A percentile compares a stretch with the other conserved stretches of the same genome.
phyloP scores from a whole-genome alignment of 23 red algal species.

The Agarophyton chilense region DNA sequence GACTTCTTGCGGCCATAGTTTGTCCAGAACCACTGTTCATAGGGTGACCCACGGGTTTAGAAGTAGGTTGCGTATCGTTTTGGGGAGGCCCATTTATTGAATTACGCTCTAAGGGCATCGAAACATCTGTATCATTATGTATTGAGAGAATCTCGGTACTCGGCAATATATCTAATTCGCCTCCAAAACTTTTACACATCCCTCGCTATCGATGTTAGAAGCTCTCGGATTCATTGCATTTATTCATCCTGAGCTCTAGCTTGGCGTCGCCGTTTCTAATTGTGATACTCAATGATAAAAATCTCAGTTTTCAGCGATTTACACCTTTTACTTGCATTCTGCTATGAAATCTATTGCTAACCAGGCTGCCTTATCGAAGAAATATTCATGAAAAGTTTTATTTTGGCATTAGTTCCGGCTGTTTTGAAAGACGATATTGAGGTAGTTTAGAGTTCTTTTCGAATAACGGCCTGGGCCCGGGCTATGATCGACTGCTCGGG shows the following conservation, averaged over 20 bases:
- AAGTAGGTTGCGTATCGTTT: too few species aligned
- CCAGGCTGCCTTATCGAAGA: slow-evolving; percentile 93
- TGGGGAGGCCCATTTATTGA: too few species aligned
- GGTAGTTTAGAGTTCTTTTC: slow-evolving; percentile 90
- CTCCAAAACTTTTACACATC: slow-evolving; percentile 90
- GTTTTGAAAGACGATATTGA: slow-evolving; percentile 86
- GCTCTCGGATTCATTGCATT: slow-evolving; percentile 40
- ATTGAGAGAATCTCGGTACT: slow-evolving; percentile 14
- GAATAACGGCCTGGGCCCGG: slow-evolving; percentile 79
- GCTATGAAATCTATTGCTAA: slow-evolving; percentile 88
- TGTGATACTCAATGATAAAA: slow-evolving; percentile 35
- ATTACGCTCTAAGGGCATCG: too few species aligned
- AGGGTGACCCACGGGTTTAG: too few species aligned
- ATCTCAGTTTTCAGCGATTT: slow-evolving; percentile 59
- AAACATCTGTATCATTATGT: too few species aligned
- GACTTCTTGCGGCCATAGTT: too few species aligned
- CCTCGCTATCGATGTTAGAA: slow-evolving; percentile 56
- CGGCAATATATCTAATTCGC: slow-evolving; percentile 70
- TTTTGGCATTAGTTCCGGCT: slow-evolving; percentile 88
- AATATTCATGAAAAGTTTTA: slow-evolving; percentile 92
- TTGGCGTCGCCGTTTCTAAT: slow-evolving; percentile 37
- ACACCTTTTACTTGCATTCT: slow-evolving; percentile 88
- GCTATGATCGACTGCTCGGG: slow-evolving; percentile 75
- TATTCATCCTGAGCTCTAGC: slow-evolving; percentile 67
- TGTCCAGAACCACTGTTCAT: too few species aligned